Evolutionary conservation across 345 rosid genomes (phyloP).

Genomic region (Moringa oleifera): DNA sequence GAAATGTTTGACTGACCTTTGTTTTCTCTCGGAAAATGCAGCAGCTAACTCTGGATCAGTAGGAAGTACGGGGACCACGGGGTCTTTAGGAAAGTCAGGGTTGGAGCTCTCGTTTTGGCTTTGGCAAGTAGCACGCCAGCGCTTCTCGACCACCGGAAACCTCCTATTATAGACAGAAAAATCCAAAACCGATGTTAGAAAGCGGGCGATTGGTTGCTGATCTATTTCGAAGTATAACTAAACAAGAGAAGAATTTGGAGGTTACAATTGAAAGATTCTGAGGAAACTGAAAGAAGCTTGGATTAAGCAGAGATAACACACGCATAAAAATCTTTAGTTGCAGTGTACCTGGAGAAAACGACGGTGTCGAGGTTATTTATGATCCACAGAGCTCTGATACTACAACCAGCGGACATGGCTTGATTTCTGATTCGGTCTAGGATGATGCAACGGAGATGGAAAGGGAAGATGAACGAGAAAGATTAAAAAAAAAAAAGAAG

Average conservation of each 20-base stretch:
- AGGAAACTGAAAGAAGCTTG: not conserved
- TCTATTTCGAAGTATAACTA: not conserved
- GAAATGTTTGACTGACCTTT: slow-evolving; percentile 33
- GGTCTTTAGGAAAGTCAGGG: slow-evolving; percentile 24
- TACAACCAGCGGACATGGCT: slow-evolving; percentile 65
- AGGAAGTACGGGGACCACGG: slow-evolving; percentile 41
- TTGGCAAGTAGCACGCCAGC: slow-evolving; percentile 62
- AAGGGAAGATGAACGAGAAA: not conserved
- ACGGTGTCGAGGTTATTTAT: slow-evolving; percentile 65
- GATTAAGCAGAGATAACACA: not conserved
- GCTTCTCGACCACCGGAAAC: slow-evolving; percentile 85
- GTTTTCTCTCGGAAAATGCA: slow-evolving; percentile 54
- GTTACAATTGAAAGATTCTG: not conserved
- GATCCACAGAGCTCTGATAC: slow-evolving; percentile 88
- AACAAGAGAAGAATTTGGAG: not conserved
- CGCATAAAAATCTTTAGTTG: not conserved
- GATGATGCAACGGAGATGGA: not conserved
- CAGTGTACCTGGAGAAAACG: slow-evolving; percentile 72
- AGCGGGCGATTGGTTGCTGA: no score
- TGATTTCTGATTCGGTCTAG: not conserved
- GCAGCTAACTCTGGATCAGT: slow-evolving; percentile 62
- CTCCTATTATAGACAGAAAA: slow-evolving; percentile 34
- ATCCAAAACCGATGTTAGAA: not conserved
- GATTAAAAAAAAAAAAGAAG: not conserved
- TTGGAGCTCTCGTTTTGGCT: slow-evolving; percentile 28